Evolutionary conservation across 2,329 filamentous ascomycete genomes (phyloP), one percentile per base, ranked within the genome.

Genomic region (Tolypocladium nubicola): DNA sequence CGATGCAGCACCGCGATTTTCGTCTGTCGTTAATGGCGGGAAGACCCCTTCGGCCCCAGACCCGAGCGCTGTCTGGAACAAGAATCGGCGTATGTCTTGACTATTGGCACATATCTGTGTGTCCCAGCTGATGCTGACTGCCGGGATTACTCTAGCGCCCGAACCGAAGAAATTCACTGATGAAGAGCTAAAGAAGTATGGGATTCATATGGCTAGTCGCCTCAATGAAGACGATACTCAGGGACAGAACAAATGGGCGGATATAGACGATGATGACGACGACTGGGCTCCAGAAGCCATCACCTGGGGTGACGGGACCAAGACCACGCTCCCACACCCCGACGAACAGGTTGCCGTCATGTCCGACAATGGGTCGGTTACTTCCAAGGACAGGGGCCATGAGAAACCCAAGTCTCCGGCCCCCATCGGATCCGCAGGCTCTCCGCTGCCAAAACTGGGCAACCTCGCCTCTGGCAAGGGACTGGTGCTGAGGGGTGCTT

Each of bases 211-310:
- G 73, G 88, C 89, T 57, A 90, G 82, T 64, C 85, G 90, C 64
- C 75, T 94, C 57, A 86, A 90, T 62, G 81, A 87, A 54, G 88
- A 93, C 62, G 88, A 91, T 67, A 72, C 78, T 56, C 83, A 83
- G 58, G 88, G 88, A 59, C 87, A 91, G 65, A 84, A 86, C 38
- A 93, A 92, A 69, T 95, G 90, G 90, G 90, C 89, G 30, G 90
- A 95, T 67, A 92, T 93, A 59, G 90, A 94, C 60, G 90, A 94
- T 58, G 89, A 94, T 62, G 88, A 92, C 65, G 90, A 94, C 41
- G 89, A 93, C 66, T 93, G 89, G 88, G 87, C 86, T 16, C 89
- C 89, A 2, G 89, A 94, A 62, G 84, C 87, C 55, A 90, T 94
- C 62, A 89, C 89, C 59, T 95, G 90, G 90, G 89, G 88, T 67